Conservation (phyloP, 2,329 filamentous ascomycete genomes). For the Chaetomium sp. region DNA sequence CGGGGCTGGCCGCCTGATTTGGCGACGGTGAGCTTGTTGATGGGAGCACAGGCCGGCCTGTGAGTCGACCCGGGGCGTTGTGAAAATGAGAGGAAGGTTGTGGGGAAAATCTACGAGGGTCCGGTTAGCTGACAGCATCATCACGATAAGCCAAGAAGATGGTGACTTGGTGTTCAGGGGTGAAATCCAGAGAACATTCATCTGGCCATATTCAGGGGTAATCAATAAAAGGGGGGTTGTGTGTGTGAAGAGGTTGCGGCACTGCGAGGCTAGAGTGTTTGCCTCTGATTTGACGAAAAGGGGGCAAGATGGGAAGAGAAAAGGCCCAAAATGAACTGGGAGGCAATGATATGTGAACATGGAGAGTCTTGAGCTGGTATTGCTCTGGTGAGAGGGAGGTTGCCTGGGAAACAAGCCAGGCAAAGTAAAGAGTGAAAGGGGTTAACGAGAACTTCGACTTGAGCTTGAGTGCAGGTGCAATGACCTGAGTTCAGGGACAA, state of each 20-base stretch:
- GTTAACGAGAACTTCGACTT: neutral
- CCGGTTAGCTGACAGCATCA: neutral
- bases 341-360: neutral
- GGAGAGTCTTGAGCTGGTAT: too few relatives aligned
- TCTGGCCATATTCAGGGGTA: neutral
- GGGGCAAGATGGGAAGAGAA: neutral
- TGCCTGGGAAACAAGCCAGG: neutral
- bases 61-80: slow-evolving; percentile 2
- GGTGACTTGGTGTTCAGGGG: neutral
- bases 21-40: slow-evolving; percentile 16
- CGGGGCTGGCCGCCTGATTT: neutral
- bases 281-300: neutral
- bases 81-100: neutral
- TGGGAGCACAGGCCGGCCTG: slow-evolving; percentile 16
- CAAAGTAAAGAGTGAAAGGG: slow-evolving; percentile 4
- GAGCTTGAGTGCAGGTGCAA: neutral
- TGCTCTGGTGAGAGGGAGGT: neutral
- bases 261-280: neutral
- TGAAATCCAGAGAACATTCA: neutral
- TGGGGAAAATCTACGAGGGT: neutral
- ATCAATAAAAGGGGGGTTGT: neutral
- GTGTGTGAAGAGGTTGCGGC: too few relatives aligned
- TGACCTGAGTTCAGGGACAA: neutral
- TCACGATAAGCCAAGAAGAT: neutral
- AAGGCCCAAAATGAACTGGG: neutral